Evolutionary conservation across 331 rosid species (phyloP), one percentile per base, ranked within the genome.

Genomic region (Quercus tomentella): DNA sequence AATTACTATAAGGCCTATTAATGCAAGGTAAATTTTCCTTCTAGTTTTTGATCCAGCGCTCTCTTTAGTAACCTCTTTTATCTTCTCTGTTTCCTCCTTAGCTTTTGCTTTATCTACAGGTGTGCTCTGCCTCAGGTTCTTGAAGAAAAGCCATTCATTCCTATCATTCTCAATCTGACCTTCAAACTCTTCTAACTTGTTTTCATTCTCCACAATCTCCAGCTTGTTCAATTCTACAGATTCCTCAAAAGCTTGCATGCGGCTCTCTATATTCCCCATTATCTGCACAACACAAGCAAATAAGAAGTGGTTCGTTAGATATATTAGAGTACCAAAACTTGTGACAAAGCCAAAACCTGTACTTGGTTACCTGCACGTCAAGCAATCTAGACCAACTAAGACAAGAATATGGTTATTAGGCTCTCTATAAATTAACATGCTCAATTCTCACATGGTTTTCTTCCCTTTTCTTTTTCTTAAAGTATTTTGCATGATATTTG

Each of bases 121-220:
- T 63, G 80, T 77, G 35, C 83, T 88, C 82, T 81, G 82, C 58
- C 90, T 80, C 22, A 96, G 88, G 81, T 70, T 96, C 93, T 96
- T 92, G 56, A 96, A 96, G 89, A 93, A 93, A 43, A 93, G 75
- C 70, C 97, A 92, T 84, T 93, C 93, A 25, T 96, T 96, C 81
- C 89, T 80, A 60, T 85, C 91, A 6, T 91, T 87, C 49, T 90
- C 91, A 66, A 96, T 96, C 77, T 88, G 89, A 76, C 76, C 93
- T 80, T 96, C 90, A 57, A 96, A 83, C 54, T 84, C 85, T 58
- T 77, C 89, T 28, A 93, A 61, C 25, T 81, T 37, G 58, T 86
- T 84, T 75, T 89, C 91, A 7, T 78, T 84, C 84, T 90, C 71
- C 79, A 82, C 84, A 71, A 92, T 91, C 85, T 89, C 97, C 55